Conservation (phyloP, 2,329 filamentous ascomycete species). For the Neurospora sp. region DNA sequence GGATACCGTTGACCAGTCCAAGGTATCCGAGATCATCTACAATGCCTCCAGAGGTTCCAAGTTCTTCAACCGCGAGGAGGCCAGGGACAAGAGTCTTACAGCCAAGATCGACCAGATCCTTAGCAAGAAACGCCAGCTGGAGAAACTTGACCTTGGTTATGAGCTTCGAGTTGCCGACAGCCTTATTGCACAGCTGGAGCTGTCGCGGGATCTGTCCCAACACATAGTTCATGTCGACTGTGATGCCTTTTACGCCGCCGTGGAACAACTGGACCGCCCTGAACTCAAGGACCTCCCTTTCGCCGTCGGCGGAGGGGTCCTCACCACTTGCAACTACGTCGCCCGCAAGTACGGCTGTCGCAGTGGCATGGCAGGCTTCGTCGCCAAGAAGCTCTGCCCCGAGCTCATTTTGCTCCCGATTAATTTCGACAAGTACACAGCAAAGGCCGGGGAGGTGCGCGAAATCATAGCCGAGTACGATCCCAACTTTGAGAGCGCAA, state of each 20-base stretch:
- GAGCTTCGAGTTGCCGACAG: constrained; percentile 72
- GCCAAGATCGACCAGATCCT: constrained; percentile 76
- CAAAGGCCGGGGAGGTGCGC: constrained; percentile 82
- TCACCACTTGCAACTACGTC: constrained; percentile 67
- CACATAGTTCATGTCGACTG: constrained; percentile 87
- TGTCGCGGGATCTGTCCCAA: constrained; percentile 71
- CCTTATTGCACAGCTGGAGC: constrained; percentile 69
- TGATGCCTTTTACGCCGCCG: constrained; percentile 85
- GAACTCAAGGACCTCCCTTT: constrained; percentile 82
- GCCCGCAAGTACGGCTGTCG: constrained; percentile 84
- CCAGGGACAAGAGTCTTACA: constrained; percentile 70
- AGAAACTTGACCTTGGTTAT: constrained; percentile 61
- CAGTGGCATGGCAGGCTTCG: constrained; percentile 92
- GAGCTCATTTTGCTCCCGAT: constrained; percentile 70
- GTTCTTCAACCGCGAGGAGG: constrained; percentile 87
- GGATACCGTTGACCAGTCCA: constrained; percentile 83
- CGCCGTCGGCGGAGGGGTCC: constrained; percentile 65
- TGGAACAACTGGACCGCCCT: constrained; percentile 75
- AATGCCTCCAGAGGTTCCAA: constrained; percentile 94
- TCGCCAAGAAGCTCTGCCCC: constrained; percentile 89
- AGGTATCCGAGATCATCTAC: constrained; percentile 91
- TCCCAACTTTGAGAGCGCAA: constrained; percentile 81
- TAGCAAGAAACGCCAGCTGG: constrained; percentile 62
- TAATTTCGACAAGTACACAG: constrained; percentile 83
- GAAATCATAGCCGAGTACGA: constrained; percentile 81